Percentiles rank a stretch among this genome's conserved stretches.
Evolutionary conservation across 345 rosid genomes (phyloP).

Genomic region (Kernera saxatilis): DNA sequence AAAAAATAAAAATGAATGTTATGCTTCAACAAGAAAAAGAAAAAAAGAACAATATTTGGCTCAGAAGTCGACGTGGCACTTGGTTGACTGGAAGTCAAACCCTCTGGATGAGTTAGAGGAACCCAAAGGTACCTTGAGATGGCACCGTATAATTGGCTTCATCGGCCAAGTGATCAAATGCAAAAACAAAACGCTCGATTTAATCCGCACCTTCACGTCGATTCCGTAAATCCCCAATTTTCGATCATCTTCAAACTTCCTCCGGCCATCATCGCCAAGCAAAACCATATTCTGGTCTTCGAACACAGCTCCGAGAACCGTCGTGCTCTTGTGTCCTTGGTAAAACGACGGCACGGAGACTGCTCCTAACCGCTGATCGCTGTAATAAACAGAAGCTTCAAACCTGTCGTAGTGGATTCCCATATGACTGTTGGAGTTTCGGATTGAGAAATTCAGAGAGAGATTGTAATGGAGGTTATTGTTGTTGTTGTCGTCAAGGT

Average conservation of each 20-base stretch:
- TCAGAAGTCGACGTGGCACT: neutral
- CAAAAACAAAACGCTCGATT: neutral
- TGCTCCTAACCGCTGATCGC: neutral
- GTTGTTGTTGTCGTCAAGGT: neutral
- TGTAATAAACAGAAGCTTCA: neutral
- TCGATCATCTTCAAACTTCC: neutral
- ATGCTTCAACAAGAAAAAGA: too few species aligned
- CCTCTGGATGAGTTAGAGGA: neutral
- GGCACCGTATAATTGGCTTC: neutral
- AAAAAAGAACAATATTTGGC: too few species aligned
- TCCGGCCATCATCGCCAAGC: neutral
- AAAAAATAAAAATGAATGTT: too few species aligned
- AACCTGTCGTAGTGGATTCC: neutral
- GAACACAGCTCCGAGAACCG: neutral
- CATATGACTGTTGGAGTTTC: neutral
- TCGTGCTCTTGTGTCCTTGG: slow-evolving; percentile 5
- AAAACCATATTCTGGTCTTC: neutral
- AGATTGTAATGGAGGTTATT: neutral
- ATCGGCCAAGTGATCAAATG: neutral
- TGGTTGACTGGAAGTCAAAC: neutral
- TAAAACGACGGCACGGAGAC: neutral
- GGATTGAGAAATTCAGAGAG: neutral
- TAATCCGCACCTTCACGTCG: neutral
- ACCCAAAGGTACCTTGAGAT: neutral
- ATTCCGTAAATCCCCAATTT: neutral